Conservation (phyloP, 768 basidiomycete genomes). For the Astraeus odoratus region DNA sequence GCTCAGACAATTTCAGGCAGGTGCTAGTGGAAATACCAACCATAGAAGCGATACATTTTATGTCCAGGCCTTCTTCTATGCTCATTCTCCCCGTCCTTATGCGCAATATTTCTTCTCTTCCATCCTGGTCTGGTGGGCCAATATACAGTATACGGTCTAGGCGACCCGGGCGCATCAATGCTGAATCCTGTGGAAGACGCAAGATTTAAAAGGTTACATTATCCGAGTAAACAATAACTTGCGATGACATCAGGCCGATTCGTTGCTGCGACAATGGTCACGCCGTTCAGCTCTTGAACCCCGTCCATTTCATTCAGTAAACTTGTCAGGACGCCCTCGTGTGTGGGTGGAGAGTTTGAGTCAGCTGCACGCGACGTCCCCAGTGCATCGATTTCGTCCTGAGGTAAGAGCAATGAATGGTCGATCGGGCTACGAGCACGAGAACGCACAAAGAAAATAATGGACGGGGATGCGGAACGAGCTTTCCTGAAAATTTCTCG, state of each 20-base stretch:
- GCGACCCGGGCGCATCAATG: constrained; percentile 90
- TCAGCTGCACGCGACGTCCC: constrained; percentile 66
- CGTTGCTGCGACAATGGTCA: constrained; percentile 94
- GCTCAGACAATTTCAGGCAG: constrained; percentile 1
- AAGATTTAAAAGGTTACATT: background rate
- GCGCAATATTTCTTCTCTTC: constrained; percentile 77
- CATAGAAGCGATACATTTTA: constrained; percentile 59
- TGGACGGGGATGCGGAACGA: constrained; percentile 87
- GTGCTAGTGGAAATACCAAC: constrained; percentile 35
- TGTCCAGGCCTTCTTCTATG: constrained; percentile 61
- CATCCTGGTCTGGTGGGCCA: constrained; percentile 78
- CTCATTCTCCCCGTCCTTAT: constrained; percentile 79
- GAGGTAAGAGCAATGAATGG: constrained; percentile 1
- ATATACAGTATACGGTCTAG: constrained; percentile 93
- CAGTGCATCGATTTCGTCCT: constrained; percentile 98
- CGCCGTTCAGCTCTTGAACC: constrained; percentile 88
- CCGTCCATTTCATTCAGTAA: constrained; percentile 98
- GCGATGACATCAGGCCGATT: constrained; percentile 92
- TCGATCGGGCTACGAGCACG: background rate
- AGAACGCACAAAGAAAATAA: constrained; percentile 84
- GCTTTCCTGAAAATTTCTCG: constrained; percentile 96
- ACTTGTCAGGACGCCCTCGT: constrained; percentile 89
- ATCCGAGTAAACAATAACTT: constrained; percentile 23
- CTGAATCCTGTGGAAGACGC: constrained; percentile 63
- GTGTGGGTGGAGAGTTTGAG: constrained; percentile 44